These are phyloP conservation scores for Botrytis paeoniae DNA, from an alignment of 2,329 filamentous ascomycete species.

Conservation along the genomic window DNA sequence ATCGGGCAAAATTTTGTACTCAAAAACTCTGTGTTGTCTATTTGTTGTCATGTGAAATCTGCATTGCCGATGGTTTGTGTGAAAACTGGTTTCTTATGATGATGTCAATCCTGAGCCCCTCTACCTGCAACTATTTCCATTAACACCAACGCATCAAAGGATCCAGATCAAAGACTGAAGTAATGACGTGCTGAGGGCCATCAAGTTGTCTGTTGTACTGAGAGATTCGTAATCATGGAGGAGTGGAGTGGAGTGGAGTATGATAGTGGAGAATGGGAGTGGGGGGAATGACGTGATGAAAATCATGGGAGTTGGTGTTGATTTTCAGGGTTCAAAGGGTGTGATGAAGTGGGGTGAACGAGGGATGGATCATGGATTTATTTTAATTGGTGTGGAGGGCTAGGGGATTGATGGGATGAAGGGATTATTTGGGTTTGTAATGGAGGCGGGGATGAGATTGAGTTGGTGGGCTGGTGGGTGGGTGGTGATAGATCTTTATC, in stretches of 20 bases:
- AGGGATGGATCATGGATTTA: neutral
- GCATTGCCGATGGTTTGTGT: neutral
- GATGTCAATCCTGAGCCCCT: neutral
- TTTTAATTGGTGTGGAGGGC: neutral
- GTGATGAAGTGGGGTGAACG: neutral
- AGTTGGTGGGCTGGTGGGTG: neutral
- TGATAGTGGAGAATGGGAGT: neutral
- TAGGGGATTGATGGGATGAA: neutral
- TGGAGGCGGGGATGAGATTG: neutral
- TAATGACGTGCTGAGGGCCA: neutral
- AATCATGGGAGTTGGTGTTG: neutral
- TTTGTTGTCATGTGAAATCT: neutral
- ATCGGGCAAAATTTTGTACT: neutral
- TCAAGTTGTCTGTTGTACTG: neutral
- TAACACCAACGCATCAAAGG: neutral
- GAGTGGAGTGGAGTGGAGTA: neutral
- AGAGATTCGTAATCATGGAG: neutral
- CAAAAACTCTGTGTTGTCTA: neutral
- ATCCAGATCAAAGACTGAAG: neutral
- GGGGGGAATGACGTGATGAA: neutral
- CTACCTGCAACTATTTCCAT: neutral
- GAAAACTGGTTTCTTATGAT: neutral
- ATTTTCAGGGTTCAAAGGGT: neutral
- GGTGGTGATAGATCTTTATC: neutral
- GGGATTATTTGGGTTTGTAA: neutral